These are phyloP conservation scores for Colletotrichum limetticola DNA, from an alignment of 2,329 filamentous ascomycete genomes.

Conservation along the genomic window DNA sequence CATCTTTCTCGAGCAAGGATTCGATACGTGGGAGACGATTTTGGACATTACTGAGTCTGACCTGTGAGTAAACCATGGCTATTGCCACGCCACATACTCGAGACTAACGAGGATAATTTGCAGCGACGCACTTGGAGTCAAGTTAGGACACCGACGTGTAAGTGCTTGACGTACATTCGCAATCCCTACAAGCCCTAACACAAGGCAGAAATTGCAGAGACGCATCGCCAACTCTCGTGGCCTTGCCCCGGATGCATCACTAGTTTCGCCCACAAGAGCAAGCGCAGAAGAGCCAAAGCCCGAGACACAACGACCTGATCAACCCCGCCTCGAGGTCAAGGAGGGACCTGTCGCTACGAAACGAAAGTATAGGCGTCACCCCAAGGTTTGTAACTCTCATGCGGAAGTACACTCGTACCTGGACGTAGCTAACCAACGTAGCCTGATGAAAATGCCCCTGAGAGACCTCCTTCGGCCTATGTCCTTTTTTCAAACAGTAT, in stretches of 20 bases:
- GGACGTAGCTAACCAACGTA: conserved; percentile 43
- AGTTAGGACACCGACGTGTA: conserved; percentile 84
- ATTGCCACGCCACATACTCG: neutral
- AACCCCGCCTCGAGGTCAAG: conserved; percentile 55
- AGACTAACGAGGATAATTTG: neutral
- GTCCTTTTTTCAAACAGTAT: conserved; percentile 87
- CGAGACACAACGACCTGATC: conserved; percentile 63
- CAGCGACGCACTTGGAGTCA: conserved; percentile 79
- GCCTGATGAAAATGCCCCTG: conserved; percentile 83
- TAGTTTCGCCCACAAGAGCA: conserved; percentile 61
- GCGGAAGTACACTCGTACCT: neutral
- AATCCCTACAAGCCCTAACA: neutral
- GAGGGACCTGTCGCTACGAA: conserved; percentile 61
- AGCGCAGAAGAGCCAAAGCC: conserved; percentile 64
- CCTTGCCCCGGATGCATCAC: conserved; percentile 62
- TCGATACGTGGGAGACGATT: conserved; percentile 86
- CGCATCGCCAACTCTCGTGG: conserved; percentile 81
- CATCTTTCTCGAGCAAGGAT: conserved; percentile 80
- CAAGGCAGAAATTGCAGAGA: conserved; percentile 78
- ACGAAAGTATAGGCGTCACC: conserved; percentile 81
- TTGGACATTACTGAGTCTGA: conserved; percentile 88
- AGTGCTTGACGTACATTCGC: conserved; percentile 39
- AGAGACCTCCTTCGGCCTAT: conserved; percentile 84
- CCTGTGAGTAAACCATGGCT: conserved; percentile 63
- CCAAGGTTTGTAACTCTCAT: conserved; percentile 65